These are phyloP conservation scores for Chalciporus chontae DNA, from an alignment of 768 basidiomycete genomes.

Conservation along the genomic window DNA sequence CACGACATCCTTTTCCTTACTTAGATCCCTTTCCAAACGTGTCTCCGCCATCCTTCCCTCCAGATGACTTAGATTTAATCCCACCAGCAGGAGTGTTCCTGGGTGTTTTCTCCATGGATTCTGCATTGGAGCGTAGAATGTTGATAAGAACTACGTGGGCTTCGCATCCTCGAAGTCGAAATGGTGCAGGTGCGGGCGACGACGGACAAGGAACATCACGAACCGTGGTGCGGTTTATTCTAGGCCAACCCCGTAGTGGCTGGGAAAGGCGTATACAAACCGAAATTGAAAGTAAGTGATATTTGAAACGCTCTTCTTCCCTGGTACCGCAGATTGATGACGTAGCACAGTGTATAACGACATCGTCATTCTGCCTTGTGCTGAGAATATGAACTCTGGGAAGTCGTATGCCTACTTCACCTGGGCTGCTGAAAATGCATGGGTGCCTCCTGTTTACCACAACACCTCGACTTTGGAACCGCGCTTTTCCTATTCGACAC, in stretches of 20 bases:
- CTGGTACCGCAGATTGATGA: conserved; percentile 5
- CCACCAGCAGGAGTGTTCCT: conserved; percentile 84
- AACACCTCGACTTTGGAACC: conserved; percentile 41
- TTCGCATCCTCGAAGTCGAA: conserved; percentile 72
- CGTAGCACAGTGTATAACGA: conserved; percentile 70
- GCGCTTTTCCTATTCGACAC: conserved; percentile 64
- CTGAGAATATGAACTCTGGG: conserved; percentile 96
- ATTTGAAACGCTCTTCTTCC: background rate
- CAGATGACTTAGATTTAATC: conserved; percentile 64
- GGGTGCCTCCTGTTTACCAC: conserved; percentile 77
- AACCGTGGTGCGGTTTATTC: conserved; percentile 83
- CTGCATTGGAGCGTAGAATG: conserved; percentile 79
- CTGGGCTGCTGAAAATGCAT: conserved; percentile 89
- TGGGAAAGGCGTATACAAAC: conserved; percentile 77
- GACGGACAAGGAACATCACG: conserved; percentile 73
- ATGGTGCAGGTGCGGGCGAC: conserved; percentile 69
- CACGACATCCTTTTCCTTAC: conserved; percentile 39
- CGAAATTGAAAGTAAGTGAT: conserved; percentile 84
- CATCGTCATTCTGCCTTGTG: conserved; percentile 75
- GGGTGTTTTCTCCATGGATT: conserved; percentile 89
- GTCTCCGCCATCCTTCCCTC: conserved; percentile 57
- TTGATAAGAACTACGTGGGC: conserved; percentile 88
- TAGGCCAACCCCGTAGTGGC: conserved; percentile 78
- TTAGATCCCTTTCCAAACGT: conserved; percentile 30
- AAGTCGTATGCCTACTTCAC: conserved; percentile 90